Base-by-base conservation (phyloP, 139 green algal species). In the Diplosphaera chodatii region DNA sequence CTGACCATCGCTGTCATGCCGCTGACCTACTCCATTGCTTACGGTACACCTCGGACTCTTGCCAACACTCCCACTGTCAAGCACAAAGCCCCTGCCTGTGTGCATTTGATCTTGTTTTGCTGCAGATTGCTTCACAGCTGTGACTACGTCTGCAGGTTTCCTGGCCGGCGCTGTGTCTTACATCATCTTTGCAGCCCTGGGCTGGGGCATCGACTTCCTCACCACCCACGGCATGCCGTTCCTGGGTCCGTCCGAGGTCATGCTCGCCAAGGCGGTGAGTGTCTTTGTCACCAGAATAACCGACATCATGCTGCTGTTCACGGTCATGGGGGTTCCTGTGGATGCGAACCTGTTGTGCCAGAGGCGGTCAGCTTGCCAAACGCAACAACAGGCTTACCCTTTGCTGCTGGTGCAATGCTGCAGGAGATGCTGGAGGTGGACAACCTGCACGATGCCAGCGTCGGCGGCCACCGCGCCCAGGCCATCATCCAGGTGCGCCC, bases 1-100 rank as follows among this genome's bases (percentile, higher is more conserved):
- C 77, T 92, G 71, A 91, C 87, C 68, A 87, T 96, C 63, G 70
- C 87, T 31, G 72, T 88, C 68, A 93, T 93, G 81, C 90, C 90
- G 13, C 83, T 94, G 48, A 92, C 87, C 30, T 91, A 90, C 78
- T 83, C 74, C 69, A 87, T 89, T 64, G 82, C 79, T 0, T 88
- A 91, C 34, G 68, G 48, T 59, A 48, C n/a, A n/a, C n/a, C n/a
- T n/a, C n/a, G n/a, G n/a, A n/a, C n/a, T n/a, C n/a, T n/a, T n/a
- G n/a, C n/a, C n/a, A n/a, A n/a, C n/a, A n/a, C n/a, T n/a, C n/a
- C n/a, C n/a, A n/a, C n/a, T n/a, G n/a, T n/a, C n/a, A n/a, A n/a
- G n/a, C n/a, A n/a, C n/a, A n/a, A n/a, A n/a, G n/a, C n/a, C n/a
- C n/a, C n/a, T n/a, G n/a, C n/a, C n/a, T n/a, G n/a, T n/a, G n/a